Evolutionary conservation across 2,329 filamentous ascomycete genomes (phyloP).

Genomic region (Fusarium bactridioides): DNA sequence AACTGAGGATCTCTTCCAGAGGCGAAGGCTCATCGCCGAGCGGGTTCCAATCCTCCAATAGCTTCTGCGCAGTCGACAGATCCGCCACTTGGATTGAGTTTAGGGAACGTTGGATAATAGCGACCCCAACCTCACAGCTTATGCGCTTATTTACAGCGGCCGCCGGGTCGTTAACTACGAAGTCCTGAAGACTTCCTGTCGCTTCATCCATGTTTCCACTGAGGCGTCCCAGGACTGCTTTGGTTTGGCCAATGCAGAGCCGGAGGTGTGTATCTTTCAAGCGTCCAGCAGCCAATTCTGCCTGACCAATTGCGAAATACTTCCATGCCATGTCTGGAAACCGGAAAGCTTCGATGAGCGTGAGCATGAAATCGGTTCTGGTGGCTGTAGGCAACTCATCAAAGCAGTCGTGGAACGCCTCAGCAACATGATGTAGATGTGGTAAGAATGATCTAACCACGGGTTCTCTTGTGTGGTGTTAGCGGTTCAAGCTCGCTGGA

Average conservation of each 20-base stretch:
- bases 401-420: conserved; percentile 23
- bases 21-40: conserved; percentile 17
- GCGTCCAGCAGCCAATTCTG: conserved; percentile 22
- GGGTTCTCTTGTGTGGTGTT: conserved; percentile 18
- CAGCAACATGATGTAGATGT: conserved; percentile 26
- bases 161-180: background rate
- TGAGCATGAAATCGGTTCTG: conserved; percentile 33
- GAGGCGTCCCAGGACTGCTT: conserved; percentile 28
- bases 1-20: conserved; percentile 24
- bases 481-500: conserved; percentile 5
- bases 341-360: conserved; percentile 34
- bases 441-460: conserved; percentile 27
- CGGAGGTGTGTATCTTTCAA: conserved; percentile 32
- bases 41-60: conserved; percentile 27
- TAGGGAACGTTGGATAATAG: conserved; percentile 25
- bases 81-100: conserved; percentile 34
- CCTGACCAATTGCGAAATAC: conserved; percentile 30
- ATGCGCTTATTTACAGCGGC: conserved; percentile 11
- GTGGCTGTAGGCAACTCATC: conserved; percentile 15
- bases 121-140: conserved; percentile 25
- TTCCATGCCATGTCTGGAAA: conserved; percentile 38
- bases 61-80: conserved; percentile 18
- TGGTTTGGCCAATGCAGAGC: conserved; percentile 27
- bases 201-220: conserved; percentile 35
- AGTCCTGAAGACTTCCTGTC: conserved; percentile 15